A percentile compares a stretch with the other conserved stretches of the same genome.
Conservation (phyloP, 257 asterid species). For the Rehmannia glutinosa region DNA sequence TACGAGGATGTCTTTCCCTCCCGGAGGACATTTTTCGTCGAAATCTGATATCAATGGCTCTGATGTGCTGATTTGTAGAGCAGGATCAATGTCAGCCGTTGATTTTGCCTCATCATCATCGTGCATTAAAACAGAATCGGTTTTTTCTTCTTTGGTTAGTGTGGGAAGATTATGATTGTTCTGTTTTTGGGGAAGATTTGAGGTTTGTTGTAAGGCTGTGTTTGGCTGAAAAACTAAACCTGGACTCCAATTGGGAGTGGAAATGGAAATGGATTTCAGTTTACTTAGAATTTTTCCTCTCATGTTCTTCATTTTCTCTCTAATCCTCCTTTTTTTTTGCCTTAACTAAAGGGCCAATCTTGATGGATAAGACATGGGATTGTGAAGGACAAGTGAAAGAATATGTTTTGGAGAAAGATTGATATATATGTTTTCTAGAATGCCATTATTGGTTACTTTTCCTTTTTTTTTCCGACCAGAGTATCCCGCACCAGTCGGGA, state of each 20-base stretch:
- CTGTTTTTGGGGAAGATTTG: too few relatives aligned
- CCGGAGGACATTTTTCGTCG: conserved; percentile 52
- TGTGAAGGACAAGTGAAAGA: conserved; percentile 22
- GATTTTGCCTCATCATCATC: conserved; percentile 17
- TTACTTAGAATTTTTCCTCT: conserved; percentile 45
- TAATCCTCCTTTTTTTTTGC: too few relatives aligned
- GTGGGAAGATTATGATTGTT: background rate
- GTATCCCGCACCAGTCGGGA: too few relatives aligned
- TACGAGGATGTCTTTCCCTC: conserved; percentile 44
- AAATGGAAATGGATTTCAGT: conserved; percentile 43
- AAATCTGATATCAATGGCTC: conserved; percentile 12
- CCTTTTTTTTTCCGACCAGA: too few relatives aligned
- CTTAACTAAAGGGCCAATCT: background rate
- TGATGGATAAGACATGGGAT: conserved; percentile 9
- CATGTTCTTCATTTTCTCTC: conserved; percentile 34
- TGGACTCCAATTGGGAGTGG: conserved; percentile 29
- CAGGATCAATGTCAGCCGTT: conserved; percentile 5
- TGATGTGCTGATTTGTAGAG: too few relatives aligned
- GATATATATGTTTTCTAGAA: background rate
- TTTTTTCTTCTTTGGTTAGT: background rate
- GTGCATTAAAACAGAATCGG: background rate
- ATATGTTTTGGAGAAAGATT: conserved; percentile 1
- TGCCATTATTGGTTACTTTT: background rate
- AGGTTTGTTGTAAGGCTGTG: conserved; percentile 17
- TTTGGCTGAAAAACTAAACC: conserved; percentile 19